Percentiles rank a stretch among this genome's conserved stretches.
These are phyloP conservation scores for Cadophora malorum DNA, from an alignment of 2,329 filamentous ascomycete species.

Conservation along the genomic window DNA sequence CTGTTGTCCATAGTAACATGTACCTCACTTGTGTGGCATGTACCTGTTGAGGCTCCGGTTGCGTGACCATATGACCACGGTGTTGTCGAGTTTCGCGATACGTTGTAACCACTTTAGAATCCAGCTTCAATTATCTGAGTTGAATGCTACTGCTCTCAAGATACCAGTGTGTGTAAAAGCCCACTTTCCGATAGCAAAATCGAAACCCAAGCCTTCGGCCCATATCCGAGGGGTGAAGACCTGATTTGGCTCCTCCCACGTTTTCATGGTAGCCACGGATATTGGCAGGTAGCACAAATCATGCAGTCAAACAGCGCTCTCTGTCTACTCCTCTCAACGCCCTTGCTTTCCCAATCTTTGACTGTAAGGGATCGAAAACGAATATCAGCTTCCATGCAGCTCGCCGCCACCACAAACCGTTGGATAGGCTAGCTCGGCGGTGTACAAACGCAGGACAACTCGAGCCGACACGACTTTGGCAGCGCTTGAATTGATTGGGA, in stretches of 20 bases:
- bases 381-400: conserved; percentile 16
- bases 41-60: not conserved
- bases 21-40: not conserved
- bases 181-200: not conserved
- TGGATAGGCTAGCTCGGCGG: conserved; percentile 5
- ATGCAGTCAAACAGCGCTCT: conserved; percentile 2
- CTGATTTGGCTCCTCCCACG: not conserved
- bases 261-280: not conserved
- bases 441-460: conserved; percentile 11
- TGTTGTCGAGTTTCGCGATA: not conserved
- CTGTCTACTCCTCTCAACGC: not conserved
- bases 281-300: conserved; percentile 9
- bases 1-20: not conserved
- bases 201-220: no score
- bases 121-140: not conserved
- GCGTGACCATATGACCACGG: not conserved
- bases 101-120: not conserved
- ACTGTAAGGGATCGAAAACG: not conserved
- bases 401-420: conserved; percentile 8
- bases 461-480: not conserved
- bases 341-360: not conserved
- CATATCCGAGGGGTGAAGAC: not conserved
- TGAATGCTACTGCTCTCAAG: not conserved
- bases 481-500: not conserved
- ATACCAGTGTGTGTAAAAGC: not conserved